Conservation (phyloP, 75 land plant species). For the Gnetum montanum region DNA sequence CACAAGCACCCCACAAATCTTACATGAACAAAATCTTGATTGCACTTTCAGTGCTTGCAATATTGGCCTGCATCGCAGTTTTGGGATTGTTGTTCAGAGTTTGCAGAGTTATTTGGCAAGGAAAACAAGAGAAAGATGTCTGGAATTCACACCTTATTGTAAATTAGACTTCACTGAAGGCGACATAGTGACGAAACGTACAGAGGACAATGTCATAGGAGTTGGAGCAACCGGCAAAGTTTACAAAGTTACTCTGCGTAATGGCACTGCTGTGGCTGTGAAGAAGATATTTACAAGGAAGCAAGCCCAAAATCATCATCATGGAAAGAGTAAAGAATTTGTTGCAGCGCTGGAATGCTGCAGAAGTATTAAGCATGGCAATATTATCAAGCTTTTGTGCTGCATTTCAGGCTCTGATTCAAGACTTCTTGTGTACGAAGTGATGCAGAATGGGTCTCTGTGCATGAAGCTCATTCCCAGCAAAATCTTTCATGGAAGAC, state of each 20-base stretch:
- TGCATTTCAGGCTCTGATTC: slow-evolving; percentile 21
- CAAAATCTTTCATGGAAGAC: slow-evolving; percentile 19
- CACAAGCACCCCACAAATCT: no score
- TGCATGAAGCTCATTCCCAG: no score
- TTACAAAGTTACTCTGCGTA: slow-evolving; percentile 21
- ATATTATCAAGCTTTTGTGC: slow-evolving; percentile 35
- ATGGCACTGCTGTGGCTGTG: slow-evolving; percentile 32
- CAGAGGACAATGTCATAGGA: slow-evolving; percentile 58
- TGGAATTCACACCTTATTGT: slow-evolving; percentile 83
- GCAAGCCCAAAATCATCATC: no score
- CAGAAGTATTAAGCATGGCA: slow-evolving; percentile 23
- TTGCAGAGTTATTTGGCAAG: no score
- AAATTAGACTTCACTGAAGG: slow-evolving; percentile 44
- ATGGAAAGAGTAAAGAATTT: no score
- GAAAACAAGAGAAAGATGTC: slow-evolving; percentile 7
- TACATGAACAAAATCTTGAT: no score
- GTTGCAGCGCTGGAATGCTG: no score
- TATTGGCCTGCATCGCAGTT: no score
- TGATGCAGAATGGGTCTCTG: slow-evolving; percentile 34
- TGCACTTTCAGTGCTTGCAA: no score
- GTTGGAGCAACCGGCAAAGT: slow-evolving; percentile 71
- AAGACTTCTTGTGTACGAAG: slow-evolving; percentile 32
- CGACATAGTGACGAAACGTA: slow-evolving; percentile 28
- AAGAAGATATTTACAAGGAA: slow-evolving; percentile 48
- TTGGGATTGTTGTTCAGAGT: no score